Percentiles rank a stretch among this genome's conserved stretches.
Evolutionary conservation across 202 grass and related monocot species (phyloP).

Genomic region (Elaeis oleifera): DNA sequence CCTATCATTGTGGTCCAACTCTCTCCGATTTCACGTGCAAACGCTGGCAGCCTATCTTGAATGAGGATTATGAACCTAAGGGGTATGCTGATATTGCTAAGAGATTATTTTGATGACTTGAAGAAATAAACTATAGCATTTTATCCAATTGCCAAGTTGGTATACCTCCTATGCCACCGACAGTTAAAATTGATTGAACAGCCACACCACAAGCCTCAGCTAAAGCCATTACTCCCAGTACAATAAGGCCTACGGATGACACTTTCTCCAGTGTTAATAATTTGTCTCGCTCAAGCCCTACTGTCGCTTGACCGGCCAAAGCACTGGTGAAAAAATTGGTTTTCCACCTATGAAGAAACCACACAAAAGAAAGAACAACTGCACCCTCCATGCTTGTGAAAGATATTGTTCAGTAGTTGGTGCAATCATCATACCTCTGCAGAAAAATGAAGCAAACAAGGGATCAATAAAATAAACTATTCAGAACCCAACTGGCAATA

Average conservation of each 20-base stretch:
- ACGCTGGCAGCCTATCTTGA: too few relatives aligned
- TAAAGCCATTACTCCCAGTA: constrained; percentile 74
- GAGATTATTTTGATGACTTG: too few relatives aligned
- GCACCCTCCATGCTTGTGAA: constrained; percentile 69
- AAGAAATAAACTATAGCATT: too few relatives aligned
- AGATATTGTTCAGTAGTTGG: constrained; percentile 62
- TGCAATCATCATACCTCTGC: constrained; percentile 50
- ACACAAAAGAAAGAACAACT: constrained; percentile 70
- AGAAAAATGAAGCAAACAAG: constrained; percentile 7
- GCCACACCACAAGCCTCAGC: constrained; percentile 82
- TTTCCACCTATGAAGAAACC: constrained; percentile 99
- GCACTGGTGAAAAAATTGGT: constrained; percentile 58
- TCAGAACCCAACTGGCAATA: too few relatives aligned
- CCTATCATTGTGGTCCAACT: too few relatives aligned
- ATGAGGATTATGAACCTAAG: too few relatives aligned
- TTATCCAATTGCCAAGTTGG: constrained; percentile 1
- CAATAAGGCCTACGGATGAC: constrained; percentile 74
- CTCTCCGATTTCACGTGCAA: too few relatives aligned
- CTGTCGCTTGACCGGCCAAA: constrained; percentile 29
- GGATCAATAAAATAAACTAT: not conserved
- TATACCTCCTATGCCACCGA: constrained; percentile 97
- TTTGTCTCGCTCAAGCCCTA: constrained; percentile 48
- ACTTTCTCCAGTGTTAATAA: constrained; percentile 72
- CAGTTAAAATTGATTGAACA: constrained; percentile 91
- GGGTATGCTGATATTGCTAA: too few relatives aligned